Evolutionary conservation across 768 basidiomycete genomes (phyloP), one percentile per base, ranked within the genome.

Genomic region (Leucogyrophana mollusca): DNA sequence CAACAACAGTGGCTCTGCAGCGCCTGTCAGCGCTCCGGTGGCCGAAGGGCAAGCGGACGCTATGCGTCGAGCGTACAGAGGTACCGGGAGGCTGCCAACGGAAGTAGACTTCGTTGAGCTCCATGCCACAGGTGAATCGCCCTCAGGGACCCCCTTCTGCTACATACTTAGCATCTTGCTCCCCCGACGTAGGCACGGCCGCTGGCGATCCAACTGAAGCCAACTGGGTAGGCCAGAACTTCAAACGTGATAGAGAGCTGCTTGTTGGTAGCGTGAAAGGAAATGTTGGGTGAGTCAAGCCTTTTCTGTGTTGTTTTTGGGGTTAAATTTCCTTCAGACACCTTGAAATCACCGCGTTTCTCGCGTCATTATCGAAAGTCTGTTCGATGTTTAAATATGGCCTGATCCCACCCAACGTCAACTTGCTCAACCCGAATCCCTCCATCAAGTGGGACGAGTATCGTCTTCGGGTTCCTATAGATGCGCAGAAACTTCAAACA

Each of bases 171-270:
- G 27, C 13, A 7, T 7, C 27, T 30, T 13, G 13, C 13, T 30
- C 27, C 7, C 27, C 7, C 6, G 27, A 30, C 27, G 17, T 37
- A 61, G 66, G 66, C 3, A 78, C 78, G 2, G 67, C 71, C 30
- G 65, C 58, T 22, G 78, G 76, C 0, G 78, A 79, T 49, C 76
- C 78, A 2, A 72, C 68, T 1, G 78, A 79, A 52, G 72, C 71
- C 7, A 78, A 77, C 45, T 73, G 72, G 60, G 72, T 74, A 17
- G 76, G 76, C 1, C 58, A 59, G 25, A 37, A 57, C n/a, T 73
- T 73, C 51, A 55, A 66, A 9, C 53, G 56, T 10, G 62, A 64
- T 7, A 7, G 7, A 7, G 66, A 68, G 3, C 51, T 73, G 3
- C 25, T 70, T 5, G 57, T 74, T 9, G 74, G 74, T 3, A 73